Percentiles rank a stretch among this genome's conserved stretches.
phyloP scores from a whole-genome alignment of 805 yeast species.

The Candida coquimbonensis region DNA sequence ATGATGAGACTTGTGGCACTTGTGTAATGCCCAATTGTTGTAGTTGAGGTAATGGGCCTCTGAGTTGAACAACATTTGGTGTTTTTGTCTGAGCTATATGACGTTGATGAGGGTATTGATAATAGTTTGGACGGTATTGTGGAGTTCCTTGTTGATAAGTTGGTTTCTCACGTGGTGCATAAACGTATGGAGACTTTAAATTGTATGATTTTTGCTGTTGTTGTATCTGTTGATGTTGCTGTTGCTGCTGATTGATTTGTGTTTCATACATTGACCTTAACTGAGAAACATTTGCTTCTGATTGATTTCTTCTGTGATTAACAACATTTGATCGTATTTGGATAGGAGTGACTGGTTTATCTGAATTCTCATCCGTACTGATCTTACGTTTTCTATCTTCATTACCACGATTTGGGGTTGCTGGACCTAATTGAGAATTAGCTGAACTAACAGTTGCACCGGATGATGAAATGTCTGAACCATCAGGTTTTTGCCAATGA shows the following conservation, averaged over 20 bases:
- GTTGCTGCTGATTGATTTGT: slow-evolving; percentile 3
- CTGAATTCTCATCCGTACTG: not conserved
- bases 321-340: not conserved
- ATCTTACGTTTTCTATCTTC: slow-evolving; percentile 6
- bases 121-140: slow-evolving; percentile 4
- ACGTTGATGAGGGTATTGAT: slow-evolving; percentile 4
- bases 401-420: slow-evolving; percentile 1
- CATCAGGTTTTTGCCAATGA: slow-evolving; percentile 24
- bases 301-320: slow-evolving; percentile 22
- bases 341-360: not conserved
- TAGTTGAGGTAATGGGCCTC: not conserved
- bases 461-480: slow-evolving; percentile 4
- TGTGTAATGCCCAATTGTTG: not conserved
- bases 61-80: not conserved
- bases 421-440: not conserved
- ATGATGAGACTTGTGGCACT: not conserved
- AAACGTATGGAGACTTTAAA: slow-evolving; percentile 12
- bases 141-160: slow-evolving; percentile 1
- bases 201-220: not conserved
- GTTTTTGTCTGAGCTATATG: not conserved
- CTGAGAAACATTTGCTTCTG: slow-evolving; percentile 23
- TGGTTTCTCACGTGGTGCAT: slow-evolving; percentile 4
- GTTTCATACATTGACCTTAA: slow-evolving; percentile 19
- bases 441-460: slow-evolving; percentile 5
- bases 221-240: not conserved